phyloP scores from a whole-genome alignment of 331 rosid species.

The Acacia concinna region DNA sequence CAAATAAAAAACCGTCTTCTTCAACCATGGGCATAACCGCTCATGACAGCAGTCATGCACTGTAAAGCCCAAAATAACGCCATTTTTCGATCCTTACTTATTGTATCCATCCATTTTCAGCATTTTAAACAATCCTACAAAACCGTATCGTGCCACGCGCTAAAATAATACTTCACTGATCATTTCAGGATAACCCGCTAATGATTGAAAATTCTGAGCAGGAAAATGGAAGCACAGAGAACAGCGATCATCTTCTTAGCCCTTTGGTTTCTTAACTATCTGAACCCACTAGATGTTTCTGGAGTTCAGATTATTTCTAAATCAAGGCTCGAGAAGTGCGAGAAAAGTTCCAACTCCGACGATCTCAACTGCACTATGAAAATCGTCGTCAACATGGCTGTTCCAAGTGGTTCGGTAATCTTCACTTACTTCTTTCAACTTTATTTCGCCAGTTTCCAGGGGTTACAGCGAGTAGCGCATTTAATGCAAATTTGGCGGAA shows the following conservation, averaged over 20 bases:
- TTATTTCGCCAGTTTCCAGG: not conserved
- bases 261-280: slow-evolving; percentile 24
- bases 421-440: not conserved
- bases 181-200: not conserved
- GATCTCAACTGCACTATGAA: slow-evolving; percentile 78
- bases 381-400: slow-evolving; percentile 77
- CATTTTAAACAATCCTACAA: not conserved
- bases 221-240: slow-evolving; percentile 30
- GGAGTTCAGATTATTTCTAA: slow-evolving; percentile 84
- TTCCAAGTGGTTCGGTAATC: slow-evolving; percentile 85
- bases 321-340: slow-evolving; percentile 87
- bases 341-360: slow-evolving; percentile 65
- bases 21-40: not conserved
- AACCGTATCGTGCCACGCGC: not conserved
- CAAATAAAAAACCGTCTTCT: not conserved
- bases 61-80: not conserved
- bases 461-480: not conserved
- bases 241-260: slow-evolving; percentile 30
- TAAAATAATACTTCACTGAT: not conserved
- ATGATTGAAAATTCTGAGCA: not conserved
- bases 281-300: slow-evolving; percentile 16
- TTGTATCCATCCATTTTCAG: not conserved
- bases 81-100: not conserved
- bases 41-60: not conserved
- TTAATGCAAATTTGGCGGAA: not conserved